Percentiles rank a stretch among this genome's conserved stretches.
Conservation (phyloP, 1,284 basidiomycete species). For the Volvariella volvacea region DNA sequence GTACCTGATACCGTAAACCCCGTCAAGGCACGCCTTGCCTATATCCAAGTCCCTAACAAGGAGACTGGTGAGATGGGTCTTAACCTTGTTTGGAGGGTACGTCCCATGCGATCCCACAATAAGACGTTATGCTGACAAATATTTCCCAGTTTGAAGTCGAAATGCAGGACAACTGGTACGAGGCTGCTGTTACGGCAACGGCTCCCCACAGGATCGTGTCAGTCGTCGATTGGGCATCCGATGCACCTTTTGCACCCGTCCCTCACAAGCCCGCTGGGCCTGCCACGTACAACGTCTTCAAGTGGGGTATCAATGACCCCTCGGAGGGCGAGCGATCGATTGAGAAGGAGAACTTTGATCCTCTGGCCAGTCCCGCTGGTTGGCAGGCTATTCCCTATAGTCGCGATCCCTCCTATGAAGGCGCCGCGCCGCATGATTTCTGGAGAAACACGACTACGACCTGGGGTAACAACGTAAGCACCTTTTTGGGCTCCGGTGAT, state of each 20-base stretch:
- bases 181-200: slow-evolving; percentile 59
- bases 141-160: slow-evolving; percentile 67
- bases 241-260: slow-evolving; percentile 48
- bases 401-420: slow-evolving; percentile 43
- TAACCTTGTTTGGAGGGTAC: slow-evolving; percentile 67
- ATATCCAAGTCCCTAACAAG: slow-evolving; percentile 62
- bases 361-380: slow-evolving; percentile 75
- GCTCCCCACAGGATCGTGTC: slow-evolving; percentile 68
- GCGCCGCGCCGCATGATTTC: slow-evolving; percentile 25
- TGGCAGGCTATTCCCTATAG: slow-evolving; percentile 74
- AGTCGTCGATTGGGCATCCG: slow-evolving; percentile 80
- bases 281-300: slow-evolving; percentile 66
- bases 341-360: slow-evolving; percentile 60
- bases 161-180: slow-evolving; percentile 85
- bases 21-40: slow-evolving; percentile 66
- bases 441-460: slow-evolving; percentile 74
- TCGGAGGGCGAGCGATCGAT: slow-evolving; percentile 49
- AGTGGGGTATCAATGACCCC: slow-evolving; percentile 75
- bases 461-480: slow-evolving; percentile 75
- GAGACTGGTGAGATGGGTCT: slow-evolving; percentile 47
- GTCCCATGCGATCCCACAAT: slow-evolving; percentile 11
- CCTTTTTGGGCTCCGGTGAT: too few relatives aligned
- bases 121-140: slow-evolving; percentile 1
- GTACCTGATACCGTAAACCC: slow-evolving; percentile 70
- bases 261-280: slow-evolving; percentile 22